Evolutionary conservation across 2,329 filamentous ascomycete genomes (phyloP), one percentile per base, ranked within the genome.

Genomic region (Microcyclospora pomicola): DNA sequence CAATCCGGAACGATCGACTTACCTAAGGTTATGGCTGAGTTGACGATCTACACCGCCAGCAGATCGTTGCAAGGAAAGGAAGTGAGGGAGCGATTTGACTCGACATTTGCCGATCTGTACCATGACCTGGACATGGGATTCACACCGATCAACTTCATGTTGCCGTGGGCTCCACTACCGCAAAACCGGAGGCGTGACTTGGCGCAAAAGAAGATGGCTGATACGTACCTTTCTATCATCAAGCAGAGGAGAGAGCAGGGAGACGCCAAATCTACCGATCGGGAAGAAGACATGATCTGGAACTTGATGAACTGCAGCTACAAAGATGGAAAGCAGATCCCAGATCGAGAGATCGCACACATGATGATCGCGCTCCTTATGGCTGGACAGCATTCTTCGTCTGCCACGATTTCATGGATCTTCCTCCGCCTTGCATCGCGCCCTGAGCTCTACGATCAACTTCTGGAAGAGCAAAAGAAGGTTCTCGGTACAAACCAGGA

Each of bases 301-400:
- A 85, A 91, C 54, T 66, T 93, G 47, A 91, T 92, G 84, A 76
- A 75, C 50, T 84, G 78, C 51, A 71, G 67, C 15, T 93, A 93
- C 72, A 93, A 92, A 67, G 75, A 88, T 50, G 85, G 84, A 49
- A 76, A 67, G 30, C 68, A 69, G 5, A 71, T 92, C n/a, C 80
- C 85, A 12, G 85, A 93, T 55, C 71, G 80, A 52, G 84, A 93
- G 60, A 73, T 92, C 41, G 84, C 85, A 15, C 81, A 91, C 63
- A 88, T 93, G 74, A 88, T 93, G 82, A 93, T 93, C 60, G 84
- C 84, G 5, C 72, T 93, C 15, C 75, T 93, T 44, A 92, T 93
- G 84, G 85, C 83, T 42, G 85, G 85, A 39, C 85, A 93, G 59
- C 85, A 93, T 66, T 88, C 82, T 2, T 88, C 83, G 2, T 84